Conservation (phyloP, 139 green algal species). For the Picochlorum sp. region DNA sequence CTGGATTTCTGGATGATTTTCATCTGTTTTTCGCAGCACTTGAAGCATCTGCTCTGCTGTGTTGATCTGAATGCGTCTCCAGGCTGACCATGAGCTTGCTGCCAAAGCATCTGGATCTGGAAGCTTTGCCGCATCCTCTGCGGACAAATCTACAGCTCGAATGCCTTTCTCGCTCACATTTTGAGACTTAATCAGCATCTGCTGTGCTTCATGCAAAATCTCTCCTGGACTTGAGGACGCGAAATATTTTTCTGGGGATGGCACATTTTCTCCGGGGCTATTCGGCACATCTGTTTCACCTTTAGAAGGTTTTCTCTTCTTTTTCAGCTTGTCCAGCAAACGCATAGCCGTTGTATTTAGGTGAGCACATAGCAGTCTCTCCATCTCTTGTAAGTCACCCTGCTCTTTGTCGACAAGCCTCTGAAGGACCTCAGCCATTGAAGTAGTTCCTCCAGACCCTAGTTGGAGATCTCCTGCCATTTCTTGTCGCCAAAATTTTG, state of each 20-base stretch:
- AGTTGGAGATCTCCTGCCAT: constrained; percentile 37
- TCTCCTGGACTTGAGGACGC: not conserved
- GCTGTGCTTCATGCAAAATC: not conserved
- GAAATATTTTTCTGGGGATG: not conserved
- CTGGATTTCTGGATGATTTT: not conserved
- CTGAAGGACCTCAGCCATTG: constrained; percentile 2
- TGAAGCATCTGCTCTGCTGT: not conserved
- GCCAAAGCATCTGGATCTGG: not conserved
- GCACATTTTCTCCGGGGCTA: not conserved
- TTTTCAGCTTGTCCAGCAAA: not conserved
- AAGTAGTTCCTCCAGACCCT: not conserved
- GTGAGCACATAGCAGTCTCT: not conserved
- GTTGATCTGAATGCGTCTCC: constrained; percentile 1
- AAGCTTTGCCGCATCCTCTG: not conserved
- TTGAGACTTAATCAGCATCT: not conserved
- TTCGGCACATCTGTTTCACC: not conserved
- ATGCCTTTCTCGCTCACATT: not conserved
- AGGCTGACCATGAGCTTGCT: not conserved
- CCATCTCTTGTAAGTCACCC: not conserved
- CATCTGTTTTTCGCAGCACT: not conserved
- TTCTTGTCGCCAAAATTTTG: constrained; percentile 30
- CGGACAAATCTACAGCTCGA: not conserved
- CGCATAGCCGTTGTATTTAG: not conserved
- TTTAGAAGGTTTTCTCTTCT: not conserved
- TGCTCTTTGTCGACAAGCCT: not conserved